A percentile compares a stretch with the other conserved stretches of the same genome.
These are phyloP conservation scores for Syzygium aromaticum DNA, from an alignment of 345 rosid species.

Conservation along the genomic window DNA sequence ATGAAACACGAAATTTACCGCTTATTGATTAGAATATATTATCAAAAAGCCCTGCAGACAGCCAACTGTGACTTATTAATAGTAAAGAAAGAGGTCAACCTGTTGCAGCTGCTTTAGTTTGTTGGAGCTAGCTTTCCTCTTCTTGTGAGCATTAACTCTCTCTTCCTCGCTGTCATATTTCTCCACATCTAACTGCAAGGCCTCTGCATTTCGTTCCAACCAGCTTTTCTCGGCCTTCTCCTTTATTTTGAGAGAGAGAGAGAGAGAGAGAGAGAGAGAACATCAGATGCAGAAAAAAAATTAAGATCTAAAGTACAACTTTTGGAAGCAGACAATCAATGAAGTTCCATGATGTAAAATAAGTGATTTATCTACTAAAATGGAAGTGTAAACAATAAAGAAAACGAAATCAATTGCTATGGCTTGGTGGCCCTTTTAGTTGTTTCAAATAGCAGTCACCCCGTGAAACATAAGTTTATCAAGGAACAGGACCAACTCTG, in stretches of 20 bases:
- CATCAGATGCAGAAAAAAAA: not conserved
- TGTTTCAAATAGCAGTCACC: not conserved
- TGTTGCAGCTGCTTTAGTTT: constrained; percentile 55
- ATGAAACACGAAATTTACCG: not conserved
- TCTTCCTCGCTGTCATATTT: constrained; percentile 85
- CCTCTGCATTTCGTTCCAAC: constrained; percentile 78
- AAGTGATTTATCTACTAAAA: not conserved
- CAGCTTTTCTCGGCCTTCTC: constrained; percentile 77
- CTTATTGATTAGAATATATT: not conserved
- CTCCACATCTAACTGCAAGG: constrained; percentile 60
- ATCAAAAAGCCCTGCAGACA: not conserved
- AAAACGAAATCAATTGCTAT: not conserved
- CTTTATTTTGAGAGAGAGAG: constrained; percentile 14
- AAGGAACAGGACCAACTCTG: not conserved
- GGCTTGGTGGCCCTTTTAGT: not conserved
- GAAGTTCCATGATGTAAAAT: not conserved
- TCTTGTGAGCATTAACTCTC: constrained; percentile 50
- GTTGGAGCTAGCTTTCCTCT: constrained; percentile 48
- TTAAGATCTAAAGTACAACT: not conserved
- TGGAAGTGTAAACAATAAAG: not conserved
- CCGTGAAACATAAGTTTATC: not conserved
- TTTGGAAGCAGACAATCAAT: not conserved
- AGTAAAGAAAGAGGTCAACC: constrained; percentile 23
- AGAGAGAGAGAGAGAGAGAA: not conserved
- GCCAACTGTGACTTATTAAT: not conserved